These are phyloP conservation scores for Metarhizium humberi DNA, from an alignment of 2,329 filamentous ascomycete species.

Conservation along the genomic window DNA sequence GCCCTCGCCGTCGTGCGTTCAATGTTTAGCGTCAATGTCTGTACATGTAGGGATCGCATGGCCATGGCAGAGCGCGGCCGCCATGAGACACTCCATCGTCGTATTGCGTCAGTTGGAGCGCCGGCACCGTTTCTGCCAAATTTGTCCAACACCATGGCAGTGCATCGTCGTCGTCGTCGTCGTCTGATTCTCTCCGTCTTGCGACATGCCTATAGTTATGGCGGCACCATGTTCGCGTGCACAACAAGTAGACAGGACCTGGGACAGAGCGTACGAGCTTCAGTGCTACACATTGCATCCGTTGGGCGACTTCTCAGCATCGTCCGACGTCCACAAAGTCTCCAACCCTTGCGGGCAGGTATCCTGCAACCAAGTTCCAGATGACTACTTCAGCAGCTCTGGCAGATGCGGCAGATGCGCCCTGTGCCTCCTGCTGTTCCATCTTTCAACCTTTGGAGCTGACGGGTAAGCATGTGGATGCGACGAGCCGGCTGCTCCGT, in stretches of 20 bases:
- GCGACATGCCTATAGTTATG: too few relatives aligned
- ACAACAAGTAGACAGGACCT: too few relatives aligned
- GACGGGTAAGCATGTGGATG: not conserved
- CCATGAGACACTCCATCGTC: conserved; percentile 6
- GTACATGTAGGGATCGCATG: conserved; percentile 9
- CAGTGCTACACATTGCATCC: too few relatives aligned
- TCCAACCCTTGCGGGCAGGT: not conserved
- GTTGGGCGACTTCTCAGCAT: too few relatives aligned
- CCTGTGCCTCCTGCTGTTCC: too few relatives aligned
- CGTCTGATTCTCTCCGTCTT: not conserved
- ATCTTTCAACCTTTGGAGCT: too few relatives aligned
- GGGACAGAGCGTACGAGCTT: too few relatives aligned
- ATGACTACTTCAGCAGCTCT: too few relatives aligned
- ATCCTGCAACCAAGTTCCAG: not conserved
- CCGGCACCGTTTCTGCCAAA: not conserved
- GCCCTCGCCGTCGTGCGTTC: conserved; percentile 1
- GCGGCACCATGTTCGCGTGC: too few relatives aligned
- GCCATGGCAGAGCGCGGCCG: conserved; percentile 7
- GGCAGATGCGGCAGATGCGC: too few relatives aligned
- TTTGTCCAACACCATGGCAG: not conserved
- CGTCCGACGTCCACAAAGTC: not conserved
- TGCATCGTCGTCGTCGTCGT: not conserved
- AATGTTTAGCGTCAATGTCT: conserved; percentile 6
- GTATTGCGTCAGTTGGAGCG: not conserved
- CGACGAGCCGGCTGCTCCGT: not conserved